Percentiles rank a stretch among this genome's conserved stretches.
Conservation (phyloP, 768 basidiomycete genomes). For the Lyophyllum decastes region DNA sequence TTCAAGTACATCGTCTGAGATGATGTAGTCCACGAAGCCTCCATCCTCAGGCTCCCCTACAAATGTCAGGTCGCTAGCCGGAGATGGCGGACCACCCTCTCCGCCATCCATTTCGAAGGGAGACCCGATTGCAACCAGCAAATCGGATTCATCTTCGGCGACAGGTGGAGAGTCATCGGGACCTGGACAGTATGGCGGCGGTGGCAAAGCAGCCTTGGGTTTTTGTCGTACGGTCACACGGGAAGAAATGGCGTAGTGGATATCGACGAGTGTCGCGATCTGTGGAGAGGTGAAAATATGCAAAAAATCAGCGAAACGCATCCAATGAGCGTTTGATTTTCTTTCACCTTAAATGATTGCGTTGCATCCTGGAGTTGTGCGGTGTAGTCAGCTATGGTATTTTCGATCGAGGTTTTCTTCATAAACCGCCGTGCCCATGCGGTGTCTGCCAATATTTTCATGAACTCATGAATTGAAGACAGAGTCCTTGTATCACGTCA, state of each 20-base stretch:
- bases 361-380: constrained; percentile 43
- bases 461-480: constrained; percentile 37
- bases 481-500: constrained; percentile 31
- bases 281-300: constrained; percentile 12
- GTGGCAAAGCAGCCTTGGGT: neutral
- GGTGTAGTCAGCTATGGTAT: constrained; percentile 33
- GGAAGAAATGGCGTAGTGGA: constrained; percentile 39
- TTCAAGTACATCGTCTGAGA: constrained; percentile 20
- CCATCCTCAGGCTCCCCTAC: constrained; percentile 4
- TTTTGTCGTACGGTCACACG: constrained; percentile 15
- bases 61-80: neutral
- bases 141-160: neutral
- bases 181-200: constrained; percentile 9
- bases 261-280: constrained; percentile 48
- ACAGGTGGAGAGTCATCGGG: neutral
- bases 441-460: constrained; percentile 36
- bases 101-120: constrained; percentile 2
- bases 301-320: neutral
- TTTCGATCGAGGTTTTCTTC: constrained; percentile 40
- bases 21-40: constrained; percentile 8
- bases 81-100: neutral
- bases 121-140: neutral
- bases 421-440: constrained; percentile 44
- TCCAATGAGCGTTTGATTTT: neutral
- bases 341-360: constrained; percentile 45